phyloP scores from a whole-genome alignment of 2,329 filamentous ascomycete species.

The Xylariaceae sp. region DNA sequence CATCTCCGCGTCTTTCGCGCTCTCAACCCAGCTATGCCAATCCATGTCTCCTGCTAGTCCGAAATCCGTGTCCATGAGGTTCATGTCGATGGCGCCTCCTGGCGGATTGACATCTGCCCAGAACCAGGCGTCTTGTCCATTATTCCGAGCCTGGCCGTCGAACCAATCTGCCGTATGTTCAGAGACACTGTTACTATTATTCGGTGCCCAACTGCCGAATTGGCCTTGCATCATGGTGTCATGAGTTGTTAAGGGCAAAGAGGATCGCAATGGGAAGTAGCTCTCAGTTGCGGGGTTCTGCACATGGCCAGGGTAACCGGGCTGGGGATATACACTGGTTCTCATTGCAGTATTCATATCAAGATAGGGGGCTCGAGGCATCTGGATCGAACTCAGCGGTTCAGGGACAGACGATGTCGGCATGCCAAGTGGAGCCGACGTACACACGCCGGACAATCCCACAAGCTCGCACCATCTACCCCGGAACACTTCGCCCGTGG shows the following conservation, averaged over 20 bases:
- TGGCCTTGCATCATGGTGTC: constrained; percentile 3
- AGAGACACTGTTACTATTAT: background rate
- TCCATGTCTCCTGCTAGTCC: constrained; percentile 27
- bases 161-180: constrained; percentile 3
- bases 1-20: constrained; percentile 30
- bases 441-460: background rate
- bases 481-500: constrained; percentile 25
- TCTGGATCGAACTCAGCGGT: background rate
- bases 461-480: constrained; percentile 33
- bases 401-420: background rate
- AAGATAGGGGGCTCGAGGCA: background rate
- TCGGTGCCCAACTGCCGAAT: background rate
- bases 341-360: background rate
- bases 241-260: background rate
- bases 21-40: constrained; percentile 36
- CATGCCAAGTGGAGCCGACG: background rate
- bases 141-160: constrained; percentile 3
- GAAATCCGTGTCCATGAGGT: constrained; percentile 16
- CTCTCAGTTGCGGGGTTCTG: background rate
- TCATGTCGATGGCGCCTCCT: constrained; percentile 21
- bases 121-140: constrained; percentile 30
- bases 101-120: constrained; percentile 31
- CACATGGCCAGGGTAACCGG: background rate
- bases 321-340: background rate
- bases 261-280: background rate